Conservation (phyloP, 148 eudicot genomes). For the Rhododendron ferrugineum region DNA sequence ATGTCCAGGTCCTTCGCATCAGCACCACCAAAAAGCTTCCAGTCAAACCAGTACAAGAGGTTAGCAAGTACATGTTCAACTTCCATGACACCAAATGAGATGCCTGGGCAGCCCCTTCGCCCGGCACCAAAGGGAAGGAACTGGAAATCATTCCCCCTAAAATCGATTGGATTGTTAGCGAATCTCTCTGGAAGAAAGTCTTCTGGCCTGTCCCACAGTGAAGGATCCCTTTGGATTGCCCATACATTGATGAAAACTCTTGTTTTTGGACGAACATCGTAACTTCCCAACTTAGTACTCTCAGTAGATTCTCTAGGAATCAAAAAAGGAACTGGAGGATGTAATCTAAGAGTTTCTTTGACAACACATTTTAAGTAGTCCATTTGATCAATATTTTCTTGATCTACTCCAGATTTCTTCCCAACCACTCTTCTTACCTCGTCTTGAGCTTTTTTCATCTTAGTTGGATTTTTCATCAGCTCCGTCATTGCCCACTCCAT, state of each 20-base stretch:
- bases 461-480: slow-evolving; percentile 5
- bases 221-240: slow-evolving; percentile 31
- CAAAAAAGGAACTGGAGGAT: slow-evolving; percentile 15
- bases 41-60: slow-evolving; percentile 5
- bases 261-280: slow-evolving; percentile 30
- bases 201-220: slow-evolving; percentile 24
- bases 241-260: slow-evolving; percentile 23
- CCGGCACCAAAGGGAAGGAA: slow-evolving; percentile 40
- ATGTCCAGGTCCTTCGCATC: neutral
- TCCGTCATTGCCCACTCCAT: slow-evolving; percentile 18
- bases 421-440: slow-evolving; percentile 15
- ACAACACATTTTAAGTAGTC: slow-evolving; percentile 12
- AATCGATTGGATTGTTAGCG: slow-evolving; percentile 12
- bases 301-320: neutral
- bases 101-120: slow-evolving; percentile 33
- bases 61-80: slow-evolving; percentile 6
- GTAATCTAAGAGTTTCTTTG: slow-evolving; percentile 18
- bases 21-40: neutral
- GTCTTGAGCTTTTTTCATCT: slow-evolving; percentile 11
- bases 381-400: slow-evolving; percentile 6
- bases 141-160: slow-evolving; percentile 24
- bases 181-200: slow-evolving; percentile 41
- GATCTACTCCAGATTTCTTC: neutral
- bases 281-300: slow-evolving; percentile 8
- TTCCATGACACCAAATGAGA: slow-evolving; percentile 14